Conservation (phyloP, 768 basidiomycete genomes). For the Lactarius hengduanensis region DNA sequence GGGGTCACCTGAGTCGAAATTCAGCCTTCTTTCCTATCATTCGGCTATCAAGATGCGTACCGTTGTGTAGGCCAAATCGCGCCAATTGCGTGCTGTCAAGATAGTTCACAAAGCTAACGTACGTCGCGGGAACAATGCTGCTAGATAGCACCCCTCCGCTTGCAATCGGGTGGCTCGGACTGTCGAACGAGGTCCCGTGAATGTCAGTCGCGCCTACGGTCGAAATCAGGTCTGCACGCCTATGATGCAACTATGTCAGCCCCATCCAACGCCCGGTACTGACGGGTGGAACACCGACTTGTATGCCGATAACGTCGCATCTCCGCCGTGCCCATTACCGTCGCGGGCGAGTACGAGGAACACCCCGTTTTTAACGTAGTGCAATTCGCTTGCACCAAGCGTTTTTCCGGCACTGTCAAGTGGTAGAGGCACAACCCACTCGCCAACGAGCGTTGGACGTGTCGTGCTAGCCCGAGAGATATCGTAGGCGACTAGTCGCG, state of each 20-base stretch:
- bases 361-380: constrained; percentile 50
- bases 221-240: constrained; percentile 59
- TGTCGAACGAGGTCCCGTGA: constrained; percentile 53
- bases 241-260: constrained; percentile 30
- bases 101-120: constrained; percentile 55
- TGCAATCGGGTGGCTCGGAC: constrained; percentile 51
- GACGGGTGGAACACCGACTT: constrained; percentile 40
- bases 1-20: constrained; percentile 41
- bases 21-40: constrained; percentile 8
- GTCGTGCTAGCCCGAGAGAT: constrained; percentile 37
- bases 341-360: constrained; percentile 63
- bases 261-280: background rate
- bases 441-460: constrained; percentile 46
- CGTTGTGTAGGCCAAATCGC: constrained; percentile 64
- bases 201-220: constrained; percentile 62
- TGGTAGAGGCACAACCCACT: constrained; percentile 61
- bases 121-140: constrained; percentile 50
- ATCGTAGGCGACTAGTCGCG: constrained; percentile 57
- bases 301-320: constrained; percentile 48
- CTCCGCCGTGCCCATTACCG: constrained; percentile 56
- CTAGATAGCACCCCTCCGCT: constrained; percentile 46
- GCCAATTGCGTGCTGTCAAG: constrained; percentile 53
- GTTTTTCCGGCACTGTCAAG: constrained; percentile 52
- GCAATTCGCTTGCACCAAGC: constrained; percentile 53
- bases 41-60: constrained; percentile 34